A percentile compares a stretch with the other conserved stretches of the same genome.
Conservation (phyloP, 768 basidiomycete genomes). For the Gyrodon lividus region DNA sequence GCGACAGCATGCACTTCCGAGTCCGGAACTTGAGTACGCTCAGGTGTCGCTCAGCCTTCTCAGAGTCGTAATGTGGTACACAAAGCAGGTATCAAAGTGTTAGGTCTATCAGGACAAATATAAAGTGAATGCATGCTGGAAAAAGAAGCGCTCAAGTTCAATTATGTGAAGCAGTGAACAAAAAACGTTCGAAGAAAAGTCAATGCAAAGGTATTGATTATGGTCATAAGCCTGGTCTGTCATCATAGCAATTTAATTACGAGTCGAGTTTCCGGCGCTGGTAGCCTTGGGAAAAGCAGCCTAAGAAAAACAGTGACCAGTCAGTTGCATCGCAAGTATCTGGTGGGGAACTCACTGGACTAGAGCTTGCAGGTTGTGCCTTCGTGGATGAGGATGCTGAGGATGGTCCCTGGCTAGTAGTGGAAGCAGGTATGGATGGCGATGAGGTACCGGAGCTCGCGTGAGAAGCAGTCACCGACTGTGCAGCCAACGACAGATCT, state of each 20-base stretch:
- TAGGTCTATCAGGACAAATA: no score
- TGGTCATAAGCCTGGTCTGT: not conserved
- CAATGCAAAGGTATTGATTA: slow-evolving; percentile 1
- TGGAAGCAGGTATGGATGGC: not conserved
- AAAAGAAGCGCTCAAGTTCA: not conserved
- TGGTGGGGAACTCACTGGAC: not conserved
- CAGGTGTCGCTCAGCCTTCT: no score
- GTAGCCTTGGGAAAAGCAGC: not conserved
- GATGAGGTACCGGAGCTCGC: not conserved
- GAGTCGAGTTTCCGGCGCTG: slow-evolving; percentile 9
- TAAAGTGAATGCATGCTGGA: not conserved
- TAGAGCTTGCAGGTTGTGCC: not conserved
- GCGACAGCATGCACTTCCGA: no score
- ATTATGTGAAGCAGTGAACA: not conserved
- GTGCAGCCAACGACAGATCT: slow-evolving; percentile 19
- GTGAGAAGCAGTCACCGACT: slow-evolving; percentile 9
- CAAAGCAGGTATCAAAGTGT: no score
- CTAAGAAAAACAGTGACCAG: not conserved
- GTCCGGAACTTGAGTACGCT: no score
- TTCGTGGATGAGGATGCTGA: not conserved
- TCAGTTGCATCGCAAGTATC: not conserved
- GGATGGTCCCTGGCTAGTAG: not conserved
- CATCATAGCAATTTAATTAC: not conserved
- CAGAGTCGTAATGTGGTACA: not conserved
- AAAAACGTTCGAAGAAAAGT: no score